Conservation (phyloP, 2,329 filamentous ascomycete genomes). For the Beauveria bassiana region DNA sequence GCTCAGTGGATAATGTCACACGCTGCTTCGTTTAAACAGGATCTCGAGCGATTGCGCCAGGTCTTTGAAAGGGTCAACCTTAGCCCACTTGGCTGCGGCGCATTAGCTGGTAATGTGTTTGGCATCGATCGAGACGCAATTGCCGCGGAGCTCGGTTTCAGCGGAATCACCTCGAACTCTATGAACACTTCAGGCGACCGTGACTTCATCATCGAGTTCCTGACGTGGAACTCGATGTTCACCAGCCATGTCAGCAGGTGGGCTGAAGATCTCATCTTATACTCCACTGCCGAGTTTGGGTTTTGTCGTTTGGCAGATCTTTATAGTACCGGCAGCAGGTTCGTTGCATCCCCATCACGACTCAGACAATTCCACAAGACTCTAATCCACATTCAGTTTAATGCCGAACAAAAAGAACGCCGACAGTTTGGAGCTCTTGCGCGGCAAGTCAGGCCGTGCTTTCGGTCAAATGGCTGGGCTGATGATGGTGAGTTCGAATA, state of each 20-base stretch:
- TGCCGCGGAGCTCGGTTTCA: constrained; percentile 60
- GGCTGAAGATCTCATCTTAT: constrained; percentile 82
- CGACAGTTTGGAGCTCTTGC: constrained; percentile 63
- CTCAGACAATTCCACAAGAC: constrained; percentile 1
- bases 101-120: constrained; percentile 22
- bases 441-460: constrained; percentile 66
- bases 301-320: constrained; percentile 71
- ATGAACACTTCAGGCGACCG: constrained; percentile 63
- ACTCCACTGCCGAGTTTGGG: constrained; percentile 67
- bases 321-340: constrained; percentile 61
- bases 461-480: constrained; percentile 78
- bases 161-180: constrained; percentile 60
- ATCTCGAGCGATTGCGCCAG: constrained; percentile 70
- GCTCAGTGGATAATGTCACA: constrained; percentile 75
- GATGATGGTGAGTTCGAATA: constrained; percentile 42
- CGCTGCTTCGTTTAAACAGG: constrained; percentile 60
- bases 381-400: constrained; percentile 1
- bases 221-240: constrained; percentile 62
- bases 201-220: constrained; percentile 65
- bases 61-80: constrained; percentile 67
- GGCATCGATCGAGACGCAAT: constrained; percentile 24
- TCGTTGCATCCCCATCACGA: constrained; percentile 34
- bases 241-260: constrained; percentile 66
- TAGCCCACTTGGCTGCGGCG: constrained; percentile 34
- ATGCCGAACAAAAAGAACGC: constrained; percentile 85